Conservation (phyloP, 768 basidiomycete genomes). For the Lyophyllum semitale region DNA sequence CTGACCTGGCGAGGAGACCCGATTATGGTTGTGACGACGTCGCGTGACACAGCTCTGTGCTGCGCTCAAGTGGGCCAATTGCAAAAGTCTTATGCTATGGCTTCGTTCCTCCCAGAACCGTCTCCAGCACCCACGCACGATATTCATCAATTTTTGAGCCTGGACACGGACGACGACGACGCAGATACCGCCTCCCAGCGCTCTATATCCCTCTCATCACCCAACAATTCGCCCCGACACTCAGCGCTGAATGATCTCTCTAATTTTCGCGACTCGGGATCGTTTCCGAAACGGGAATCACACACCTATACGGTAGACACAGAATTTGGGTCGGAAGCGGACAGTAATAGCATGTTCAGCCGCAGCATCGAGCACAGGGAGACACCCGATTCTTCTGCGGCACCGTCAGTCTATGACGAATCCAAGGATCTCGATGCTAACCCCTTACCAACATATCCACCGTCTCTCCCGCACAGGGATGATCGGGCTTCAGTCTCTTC, state of each 20-base stretch:
- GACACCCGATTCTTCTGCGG: conserved; percentile 53
- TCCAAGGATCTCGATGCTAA: conserved; percentile 31
- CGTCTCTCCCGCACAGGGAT: conserved; percentile 42
- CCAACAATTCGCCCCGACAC: conserved; percentile 53
- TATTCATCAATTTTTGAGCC: conserved; percentile 29
- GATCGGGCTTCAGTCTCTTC: conserved; percentile 63
- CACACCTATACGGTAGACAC: conserved; percentile 52
- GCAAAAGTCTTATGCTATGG: conserved; percentile 29
- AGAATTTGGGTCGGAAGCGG: conserved; percentile 53
- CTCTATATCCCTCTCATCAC: conserved; percentile 75
- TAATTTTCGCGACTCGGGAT: conserved; percentile 22
- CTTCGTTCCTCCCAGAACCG: conserved; percentile 30
- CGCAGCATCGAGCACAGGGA: conserved; percentile 40
- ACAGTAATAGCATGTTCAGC: conserved; percentile 54
- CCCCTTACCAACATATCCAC: conserved; percentile 59
- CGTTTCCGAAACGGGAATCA: conserved; percentile 42
- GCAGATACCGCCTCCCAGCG: conserved; percentile 79
- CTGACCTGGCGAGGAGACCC: conserved; percentile 15
- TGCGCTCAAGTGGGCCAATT: no score
- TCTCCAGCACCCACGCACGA: conserved; percentile 31
- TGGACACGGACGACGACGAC: conserved; percentile 48
- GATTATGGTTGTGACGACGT: conserved; percentile 3
- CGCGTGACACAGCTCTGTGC: background rate
- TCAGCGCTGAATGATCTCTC: conserved; percentile 26
- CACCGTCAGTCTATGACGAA: conserved; percentile 48